These are phyloP conservation scores for Bipolaris zeicola DNA, from an alignment of 2,329 filamentous ascomycete species.

Conservation along the genomic window DNA sequence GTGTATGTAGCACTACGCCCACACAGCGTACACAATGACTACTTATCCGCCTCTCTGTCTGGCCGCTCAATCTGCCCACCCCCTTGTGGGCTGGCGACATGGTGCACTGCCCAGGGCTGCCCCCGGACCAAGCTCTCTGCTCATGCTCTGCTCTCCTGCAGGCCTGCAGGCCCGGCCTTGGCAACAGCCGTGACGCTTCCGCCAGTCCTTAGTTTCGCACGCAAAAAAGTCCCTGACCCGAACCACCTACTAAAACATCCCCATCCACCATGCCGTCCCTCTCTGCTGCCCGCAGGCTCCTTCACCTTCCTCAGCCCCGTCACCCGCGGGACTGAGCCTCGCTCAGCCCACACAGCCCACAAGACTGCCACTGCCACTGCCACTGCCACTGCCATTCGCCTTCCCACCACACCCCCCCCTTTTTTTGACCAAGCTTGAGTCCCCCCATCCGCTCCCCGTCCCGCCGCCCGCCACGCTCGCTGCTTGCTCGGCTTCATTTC, in stretches of 20 bases:
- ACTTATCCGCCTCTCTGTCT: too few species aligned
- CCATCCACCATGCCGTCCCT: slow-evolving; percentile 47
- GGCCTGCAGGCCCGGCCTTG: slow-evolving; percentile 24
- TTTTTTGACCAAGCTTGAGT: slow-evolving; percentile 10
- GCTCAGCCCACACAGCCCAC: slow-evolving; percentile 26
- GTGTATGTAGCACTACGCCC: not conserved
- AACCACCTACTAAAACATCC: slow-evolving; percentile 43
- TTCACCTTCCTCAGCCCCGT: slow-evolving; percentile 56
- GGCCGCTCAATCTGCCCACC: too few species aligned
- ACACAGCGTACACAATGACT: too few species aligned
- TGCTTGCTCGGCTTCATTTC: slow-evolving; percentile 36
- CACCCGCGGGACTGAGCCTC: slow-evolving; percentile 56
- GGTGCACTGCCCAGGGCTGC: slow-evolving; percentile 8
- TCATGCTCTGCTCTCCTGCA: not conserved
- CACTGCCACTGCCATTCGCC: slow-evolving; percentile 14
- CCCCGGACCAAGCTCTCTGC: slow-evolving; percentile 18
- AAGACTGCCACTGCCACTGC: slow-evolving; percentile 9
- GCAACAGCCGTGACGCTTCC: slow-evolving; percentile 25
- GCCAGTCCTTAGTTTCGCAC: slow-evolving; percentile 30
- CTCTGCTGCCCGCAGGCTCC: slow-evolving; percentile 50
- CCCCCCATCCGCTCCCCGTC: not conserved
- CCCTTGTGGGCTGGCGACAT: not conserved
- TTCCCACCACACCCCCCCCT: slow-evolving; percentile 8
- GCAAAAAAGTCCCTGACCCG: slow-evolving; percentile 39
- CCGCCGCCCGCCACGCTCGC: slow-evolving; percentile 14